Percentiles rank a stretch among this genome's conserved stretches.
Conservation (phyloP, 768 basidiomycete genomes). For the Pleurotus salmoneostramineus region DNA sequence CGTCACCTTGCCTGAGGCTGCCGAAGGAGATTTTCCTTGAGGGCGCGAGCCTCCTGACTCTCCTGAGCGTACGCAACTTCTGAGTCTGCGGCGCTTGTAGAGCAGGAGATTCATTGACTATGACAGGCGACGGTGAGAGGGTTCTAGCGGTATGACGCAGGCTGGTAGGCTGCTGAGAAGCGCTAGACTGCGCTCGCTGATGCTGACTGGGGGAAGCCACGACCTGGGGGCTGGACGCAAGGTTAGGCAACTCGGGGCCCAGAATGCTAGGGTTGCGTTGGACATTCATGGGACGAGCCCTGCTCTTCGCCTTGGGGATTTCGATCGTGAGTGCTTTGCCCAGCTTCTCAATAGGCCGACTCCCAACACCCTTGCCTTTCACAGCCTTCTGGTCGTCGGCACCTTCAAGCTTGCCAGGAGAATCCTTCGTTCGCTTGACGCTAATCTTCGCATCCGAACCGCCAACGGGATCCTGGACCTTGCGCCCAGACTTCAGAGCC, state of each 20-base stretch:
- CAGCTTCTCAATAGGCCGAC: not conserved
- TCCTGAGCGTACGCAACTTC: constrained; percentile 42
- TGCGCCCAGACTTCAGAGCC: constrained; percentile 10
- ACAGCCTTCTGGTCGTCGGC: not conserved
- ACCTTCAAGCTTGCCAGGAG: not conserved
- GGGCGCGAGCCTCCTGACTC: constrained; percentile 40
- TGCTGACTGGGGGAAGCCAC: constrained; percentile 8
- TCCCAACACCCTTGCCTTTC: not conserved
- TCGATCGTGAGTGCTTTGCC: not conserved
- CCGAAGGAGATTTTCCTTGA: constrained; percentile 68
- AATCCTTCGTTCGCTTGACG: not conserved
- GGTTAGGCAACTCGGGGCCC: constrained; percentile 56
- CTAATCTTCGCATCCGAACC: not conserved
- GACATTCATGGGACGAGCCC: constrained; percentile 41
- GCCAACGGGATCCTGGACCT: constrained; percentile 15
- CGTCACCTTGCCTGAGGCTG: constrained; percentile 39
- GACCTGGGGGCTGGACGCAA: constrained; percentile 14
- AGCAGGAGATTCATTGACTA: constrained; percentile 11
- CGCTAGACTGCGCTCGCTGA: constrained; percentile 1
- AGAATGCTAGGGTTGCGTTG: constrained; percentile 64
- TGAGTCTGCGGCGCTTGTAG: constrained; percentile 14
- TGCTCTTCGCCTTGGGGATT: not conserved
- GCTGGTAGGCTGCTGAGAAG: constrained; percentile 13
- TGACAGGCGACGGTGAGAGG: constrained; percentile 7
- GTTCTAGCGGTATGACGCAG: constrained; percentile 18